These are phyloP conservation scores for Malania oleifera DNA, from an alignment of 164 flowering plant species.

Conservation along the genomic window DNA sequence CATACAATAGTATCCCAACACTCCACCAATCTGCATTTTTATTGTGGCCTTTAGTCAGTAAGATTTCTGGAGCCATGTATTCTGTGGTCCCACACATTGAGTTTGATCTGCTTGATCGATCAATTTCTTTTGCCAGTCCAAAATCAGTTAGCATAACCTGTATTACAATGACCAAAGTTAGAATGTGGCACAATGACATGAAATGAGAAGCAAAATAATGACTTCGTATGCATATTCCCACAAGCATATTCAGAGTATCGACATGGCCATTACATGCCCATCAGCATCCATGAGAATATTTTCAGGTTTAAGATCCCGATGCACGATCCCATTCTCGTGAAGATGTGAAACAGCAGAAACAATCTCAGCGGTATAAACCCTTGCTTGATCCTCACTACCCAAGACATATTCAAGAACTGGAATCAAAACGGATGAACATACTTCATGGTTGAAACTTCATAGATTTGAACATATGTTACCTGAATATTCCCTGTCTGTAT, in stretches of 20 bases:
- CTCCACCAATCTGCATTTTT: slow-evolving; percentile 97
- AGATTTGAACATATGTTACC: slow-evolving; percentile 35
- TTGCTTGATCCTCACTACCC: slow-evolving; percentile 91
- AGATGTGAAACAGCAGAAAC: slow-evolving; percentile 97
- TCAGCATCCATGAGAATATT: slow-evolving; percentile 90
- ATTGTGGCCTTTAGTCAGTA: slow-evolving; percentile 71
- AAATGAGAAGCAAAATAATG: neutral
- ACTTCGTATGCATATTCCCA: slow-evolving; percentile 6
- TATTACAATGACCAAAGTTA: slow-evolving; percentile 1
- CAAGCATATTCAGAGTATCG: slow-evolving; percentile 9
- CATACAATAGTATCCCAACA: slow-evolving; percentile 72
- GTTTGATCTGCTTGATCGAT: slow-evolving; percentile 68
- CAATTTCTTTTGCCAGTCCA: slow-evolving; percentile 86
- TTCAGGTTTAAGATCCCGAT: slow-evolving; percentile 95
- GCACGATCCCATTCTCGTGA: slow-evolving; percentile 84
- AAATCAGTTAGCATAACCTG: slow-evolving; percentile 90
- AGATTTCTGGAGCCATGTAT: slow-evolving; percentile 91
- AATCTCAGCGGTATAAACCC: slow-evolving; percentile 88
- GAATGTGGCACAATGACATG: neutral
- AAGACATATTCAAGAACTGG: slow-evolving; percentile 27
- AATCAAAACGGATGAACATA: slow-evolving; percentile 25
- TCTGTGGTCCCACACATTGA: slow-evolving; percentile 93
- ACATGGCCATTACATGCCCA: slow-evolving; percentile 70
- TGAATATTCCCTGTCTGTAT: slow-evolving; percentile 82
- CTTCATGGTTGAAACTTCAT: slow-evolving; percentile 1